These are phyloP conservation scores for Meyerozyma elateridarum DNA, from an alignment of 1,139 yeast species.

Conservation along the genomic window DNA sequence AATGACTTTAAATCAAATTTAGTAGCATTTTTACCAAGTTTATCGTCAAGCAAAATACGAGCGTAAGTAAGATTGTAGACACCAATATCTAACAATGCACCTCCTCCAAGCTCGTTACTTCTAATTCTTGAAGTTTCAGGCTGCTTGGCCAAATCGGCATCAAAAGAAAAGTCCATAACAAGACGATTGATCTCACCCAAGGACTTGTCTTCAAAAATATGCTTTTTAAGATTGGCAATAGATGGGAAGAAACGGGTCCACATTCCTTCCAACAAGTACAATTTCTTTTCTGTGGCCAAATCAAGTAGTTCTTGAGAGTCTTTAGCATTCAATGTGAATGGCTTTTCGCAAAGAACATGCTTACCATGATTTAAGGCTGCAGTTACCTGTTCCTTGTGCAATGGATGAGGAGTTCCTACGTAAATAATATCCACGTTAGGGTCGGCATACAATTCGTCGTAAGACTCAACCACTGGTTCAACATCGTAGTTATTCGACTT, in stretches of 20 bases:
- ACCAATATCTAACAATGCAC: constrained; percentile 58
- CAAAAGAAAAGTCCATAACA: constrained; percentile 34
- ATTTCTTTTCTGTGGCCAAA: constrained; percentile 40
- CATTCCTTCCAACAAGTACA: constrained; percentile 59
- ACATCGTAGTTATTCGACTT: constrained; percentile 17
- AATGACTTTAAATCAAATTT: constrained; percentile 27
- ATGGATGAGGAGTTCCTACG: constrained; percentile 56
- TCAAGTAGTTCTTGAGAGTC: constrained; percentile 43
- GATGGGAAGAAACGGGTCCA: constrained; percentile 65
- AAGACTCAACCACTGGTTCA: constrained; percentile 19
- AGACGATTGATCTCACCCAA: constrained; percentile 46
- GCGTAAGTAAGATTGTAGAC: constrained; percentile 51
- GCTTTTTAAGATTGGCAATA: constrained; percentile 30
- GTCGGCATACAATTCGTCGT: constrained; percentile 37
- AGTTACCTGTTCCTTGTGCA: constrained; percentile 47
- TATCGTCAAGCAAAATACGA: constrained; percentile 34
- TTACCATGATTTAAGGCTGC: constrained; percentile 49
- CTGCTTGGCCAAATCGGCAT: constrained; percentile 24
- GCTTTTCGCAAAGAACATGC: constrained; percentile 60
- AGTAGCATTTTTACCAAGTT: constrained; percentile 19
- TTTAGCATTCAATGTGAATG: constrained; percentile 48
- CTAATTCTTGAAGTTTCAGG: constrained; percentile 32
- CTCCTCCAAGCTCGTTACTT: constrained; percentile 51
- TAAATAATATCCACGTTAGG: constrained; percentile 48
- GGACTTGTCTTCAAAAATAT: constrained; percentile 39